Base-by-base conservation (phyloP, 2,329 filamentous ascomycete genomes). In the Metarhizium robertsii region DNA sequence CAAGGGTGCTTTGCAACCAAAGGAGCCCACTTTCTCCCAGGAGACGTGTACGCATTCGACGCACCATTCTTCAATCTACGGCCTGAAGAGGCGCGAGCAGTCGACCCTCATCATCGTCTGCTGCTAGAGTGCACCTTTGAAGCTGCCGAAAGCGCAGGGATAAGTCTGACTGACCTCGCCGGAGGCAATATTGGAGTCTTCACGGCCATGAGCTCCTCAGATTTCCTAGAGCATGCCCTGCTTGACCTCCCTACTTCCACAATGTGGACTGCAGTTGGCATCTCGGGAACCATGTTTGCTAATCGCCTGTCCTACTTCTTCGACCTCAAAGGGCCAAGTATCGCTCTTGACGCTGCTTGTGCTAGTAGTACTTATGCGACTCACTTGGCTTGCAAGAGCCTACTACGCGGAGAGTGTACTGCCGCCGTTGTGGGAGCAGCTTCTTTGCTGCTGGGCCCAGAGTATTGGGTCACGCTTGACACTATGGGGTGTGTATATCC, bases 101-200 rank as follows among this genome's bases (percentile, higher is more conserved):
- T 55, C 10, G 77, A 79, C 46, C 76, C 77, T 1, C 75, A 78
- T 56, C 75, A 78, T 55, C 69, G 76, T 0, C 62, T 78, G 16
- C 66, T 77, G 42, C 67, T 78, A 2, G 75, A 79, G 61, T 75
- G 74, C 55, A 73, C 74, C 1, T 77, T 74, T 54, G 76, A 79
- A 61, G 73, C 75, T 0, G 67, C 78, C 18, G 75, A 79, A 60
- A 74, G 71, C 53, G 75, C 75, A 1, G 75, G 75, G 13, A 69
- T 77, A 38, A 72, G 73, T 2, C 73, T 73, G 60, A 71, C 74
- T 25, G 62, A 66, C 18, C 71, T 76, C 48, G 67, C 75, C 8
- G 73, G 73, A n/a, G 69, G 71, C 55, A 66, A 75, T 36, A 69
- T 75, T 2, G 75, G 74, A 20, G 74, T 76, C 10, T 77, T 75